Evolutionary conservation across 1,284 basidiomycete genomes (phyloP).

Genomic region (Inonotus hispidus): DNA sequence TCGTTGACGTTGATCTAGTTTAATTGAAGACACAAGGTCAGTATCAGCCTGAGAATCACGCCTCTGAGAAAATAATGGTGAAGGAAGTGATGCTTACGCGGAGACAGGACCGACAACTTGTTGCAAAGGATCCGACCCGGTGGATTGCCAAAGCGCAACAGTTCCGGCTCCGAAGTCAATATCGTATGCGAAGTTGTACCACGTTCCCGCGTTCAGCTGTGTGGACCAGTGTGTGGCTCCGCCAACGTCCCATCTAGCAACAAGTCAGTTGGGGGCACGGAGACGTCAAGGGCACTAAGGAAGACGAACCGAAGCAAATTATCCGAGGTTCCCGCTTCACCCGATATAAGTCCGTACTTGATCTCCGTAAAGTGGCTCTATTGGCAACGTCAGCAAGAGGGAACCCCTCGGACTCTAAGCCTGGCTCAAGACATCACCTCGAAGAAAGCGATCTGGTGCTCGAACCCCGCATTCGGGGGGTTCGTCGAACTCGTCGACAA

Average conservation of each 20-base stretch:
- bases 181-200: slow-evolving; percentile 26
- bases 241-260: slow-evolving; percentile 18
- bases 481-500: slow-evolving; percentile 25
- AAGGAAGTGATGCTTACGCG: neutral
- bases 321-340: slow-evolving; percentile 21
- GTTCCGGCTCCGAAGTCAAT: slow-evolving; percentile 23
- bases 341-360: slow-evolving; percentile 25
- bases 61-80: neutral
- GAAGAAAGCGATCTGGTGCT: slow-evolving; percentile 25
- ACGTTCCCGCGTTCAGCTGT: slow-evolving; percentile 21
- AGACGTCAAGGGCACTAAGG: neutral
- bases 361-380: slow-evolving; percentile 25
- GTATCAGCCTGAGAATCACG: neutral
- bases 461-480: slow-evolving; percentile 22
- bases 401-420: neutral
- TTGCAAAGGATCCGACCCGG: slow-evolving; percentile 19
- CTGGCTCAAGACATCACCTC: slow-evolving; percentile 20
- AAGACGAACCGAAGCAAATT: slow-evolving; percentile 22
- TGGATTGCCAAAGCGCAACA: slow-evolving; percentile 25
- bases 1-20: slow-evolving; percentile 21
- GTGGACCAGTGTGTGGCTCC: slow-evolving; percentile 23
- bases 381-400: neutral
- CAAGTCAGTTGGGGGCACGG: neutral
- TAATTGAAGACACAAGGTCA: neutral
- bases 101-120: slow-evolving; percentile 21